Evolutionary conservation across 306 rosid genomes (phyloP).

Genomic region (Lagenaria siceraria): DNA sequence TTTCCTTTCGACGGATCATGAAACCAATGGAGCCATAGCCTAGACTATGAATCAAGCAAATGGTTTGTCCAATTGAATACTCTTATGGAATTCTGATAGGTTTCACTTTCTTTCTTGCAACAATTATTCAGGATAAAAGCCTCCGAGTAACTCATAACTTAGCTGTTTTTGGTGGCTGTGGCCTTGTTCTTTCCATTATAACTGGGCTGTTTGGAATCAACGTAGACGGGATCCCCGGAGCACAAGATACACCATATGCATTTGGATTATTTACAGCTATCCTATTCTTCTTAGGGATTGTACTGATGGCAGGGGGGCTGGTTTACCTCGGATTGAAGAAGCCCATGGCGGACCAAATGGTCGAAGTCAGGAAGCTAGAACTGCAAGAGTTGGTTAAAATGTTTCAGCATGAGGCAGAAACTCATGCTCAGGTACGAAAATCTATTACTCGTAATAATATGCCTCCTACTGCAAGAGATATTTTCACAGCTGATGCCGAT

Average conservation of each 20-base stretch:
- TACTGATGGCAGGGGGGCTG: constrained; percentile 48
- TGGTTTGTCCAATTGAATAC: not conserved
- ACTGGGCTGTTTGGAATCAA: constrained; percentile 91
- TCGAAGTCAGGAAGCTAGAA: constrained; percentile 69
- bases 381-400: constrained; percentile 58
- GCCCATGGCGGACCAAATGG: constrained; percentile 45
- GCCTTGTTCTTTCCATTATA: constrained; percentile 65
- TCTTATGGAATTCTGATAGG: not conserved
- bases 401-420: constrained; percentile 92
- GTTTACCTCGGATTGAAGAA: constrained; percentile 60
- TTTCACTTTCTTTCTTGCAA: not conserved
- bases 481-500: constrained; percentile 14
- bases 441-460: constrained; percentile 36
- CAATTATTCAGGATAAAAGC: constrained; percentile 63
- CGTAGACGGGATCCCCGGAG: constrained; percentile 85
- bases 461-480: constrained; percentile 73
- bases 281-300: constrained; percentile 33
- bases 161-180: constrained; percentile 73
- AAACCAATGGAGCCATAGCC: not conserved
- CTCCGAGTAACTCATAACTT: constrained; percentile 80
- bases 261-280: constrained; percentile 67
- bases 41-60: not conserved
- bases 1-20: not conserved
- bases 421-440: constrained; percentile 68
- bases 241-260: constrained; percentile 54